phyloP scores from a whole-genome alignment of 2,329 filamentous ascomycete species.

The Aspergillus nomiae region DNA sequence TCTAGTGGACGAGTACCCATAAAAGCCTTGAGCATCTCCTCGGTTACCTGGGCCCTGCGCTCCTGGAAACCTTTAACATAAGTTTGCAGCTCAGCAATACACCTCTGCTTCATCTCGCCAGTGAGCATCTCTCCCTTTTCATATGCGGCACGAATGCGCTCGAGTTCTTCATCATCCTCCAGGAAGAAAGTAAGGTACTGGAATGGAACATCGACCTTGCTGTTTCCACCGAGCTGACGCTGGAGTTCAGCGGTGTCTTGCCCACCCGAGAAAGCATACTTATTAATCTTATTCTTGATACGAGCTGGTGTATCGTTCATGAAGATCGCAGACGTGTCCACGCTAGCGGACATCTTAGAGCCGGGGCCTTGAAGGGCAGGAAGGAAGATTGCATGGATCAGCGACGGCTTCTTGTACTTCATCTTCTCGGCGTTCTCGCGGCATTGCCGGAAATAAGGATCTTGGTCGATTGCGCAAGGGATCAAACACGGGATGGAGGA shows the following conservation, averaged over 20 bases:
- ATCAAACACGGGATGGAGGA: constrained; percentile 82
- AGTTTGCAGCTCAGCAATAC: constrained; percentile 74
- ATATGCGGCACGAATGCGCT: constrained; percentile 57
- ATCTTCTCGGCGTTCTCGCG: constrained; percentile 79
- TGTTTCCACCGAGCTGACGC: constrained; percentile 77
- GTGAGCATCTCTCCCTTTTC: constrained; percentile 77
- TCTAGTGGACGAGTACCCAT: constrained; percentile 62
- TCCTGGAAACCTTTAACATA: constrained; percentile 83
- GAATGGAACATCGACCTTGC: constrained; percentile 86
- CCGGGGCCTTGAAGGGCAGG: constrained; percentile 88
- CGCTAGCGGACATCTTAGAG: constrained; percentile 85
- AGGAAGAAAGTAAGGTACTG: constrained; percentile 94
- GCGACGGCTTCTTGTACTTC: constrained; percentile 73
- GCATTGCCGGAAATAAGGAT: constrained; percentile 58
- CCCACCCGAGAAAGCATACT: constrained; percentile 86
- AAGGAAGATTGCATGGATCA: constrained; percentile 87
- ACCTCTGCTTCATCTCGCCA: constrained; percentile 84
- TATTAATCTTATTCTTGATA: constrained; percentile 91
- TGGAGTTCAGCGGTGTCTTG: constrained; percentile 82
- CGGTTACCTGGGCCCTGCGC: constrained; percentile 71
- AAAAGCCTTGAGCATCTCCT: constrained; percentile 74
- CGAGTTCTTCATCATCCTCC: constrained; percentile 74
- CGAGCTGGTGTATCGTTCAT: constrained; percentile 86
- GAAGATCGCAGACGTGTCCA: constrained; percentile 81
- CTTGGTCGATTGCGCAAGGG: constrained; percentile 71